Evolutionary conservation across 2,329 filamentous ascomycete genomes (phyloP).

Genomic region (Ophiostoma pallidulum): DNA sequence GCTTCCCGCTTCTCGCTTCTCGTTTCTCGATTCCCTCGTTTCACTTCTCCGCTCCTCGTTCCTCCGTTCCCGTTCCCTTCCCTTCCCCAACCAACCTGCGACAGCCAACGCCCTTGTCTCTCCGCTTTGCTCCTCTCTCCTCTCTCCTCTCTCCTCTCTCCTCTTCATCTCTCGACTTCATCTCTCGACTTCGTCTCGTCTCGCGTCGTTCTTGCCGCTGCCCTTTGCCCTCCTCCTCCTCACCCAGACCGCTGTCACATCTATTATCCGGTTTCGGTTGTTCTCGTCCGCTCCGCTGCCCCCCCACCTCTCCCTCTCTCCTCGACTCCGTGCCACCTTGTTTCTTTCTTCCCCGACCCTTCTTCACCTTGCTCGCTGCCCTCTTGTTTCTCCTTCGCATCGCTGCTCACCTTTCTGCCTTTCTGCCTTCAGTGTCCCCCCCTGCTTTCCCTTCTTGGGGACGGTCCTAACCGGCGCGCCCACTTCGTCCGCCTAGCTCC

Average conservation of each 20-base stretch:
- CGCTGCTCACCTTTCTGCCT: background rate
- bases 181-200: background rate
- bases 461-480: background rate
- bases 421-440: background rate
- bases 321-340: too few relatives aligned
- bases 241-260: slow-evolving; percentile 3
- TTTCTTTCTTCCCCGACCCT: too few relatives aligned
- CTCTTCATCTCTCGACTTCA: background rate
- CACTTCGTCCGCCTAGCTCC: background rate
- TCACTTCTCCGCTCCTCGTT: background rate
- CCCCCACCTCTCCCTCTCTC: too few relatives aligned
- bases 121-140: background rate
- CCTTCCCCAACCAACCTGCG: too few relatives aligned
- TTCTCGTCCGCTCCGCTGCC: too few relatives aligned
- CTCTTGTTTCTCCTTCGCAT: background rate
- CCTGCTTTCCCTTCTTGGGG: background rate
- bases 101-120: too few relatives aligned
- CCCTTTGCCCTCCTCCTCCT: background rate
- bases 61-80: background rate
- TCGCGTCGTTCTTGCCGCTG: slow-evolving; percentile 1
- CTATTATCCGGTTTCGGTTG: slow-evolving; percentile 7
- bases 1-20: background rate
- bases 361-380: background rate
- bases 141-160: background rate
- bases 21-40: background rate